phyloP scores from a whole-genome alignment of 1,139 yeast species.

The Nakaseomyces glabratus region DNA sequence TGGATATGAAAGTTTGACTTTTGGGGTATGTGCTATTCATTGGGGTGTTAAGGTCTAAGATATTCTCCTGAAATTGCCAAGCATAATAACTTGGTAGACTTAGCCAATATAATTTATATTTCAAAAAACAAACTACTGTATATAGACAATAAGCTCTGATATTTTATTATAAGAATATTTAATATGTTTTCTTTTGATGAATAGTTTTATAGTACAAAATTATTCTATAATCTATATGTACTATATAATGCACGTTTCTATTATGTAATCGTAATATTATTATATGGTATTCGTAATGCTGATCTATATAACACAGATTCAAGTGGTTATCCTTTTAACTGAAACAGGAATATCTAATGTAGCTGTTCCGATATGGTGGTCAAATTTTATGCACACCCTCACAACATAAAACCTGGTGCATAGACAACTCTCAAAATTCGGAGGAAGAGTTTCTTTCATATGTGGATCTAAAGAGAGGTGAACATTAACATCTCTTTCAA shows the following conservation, averaged over 20 bases:
- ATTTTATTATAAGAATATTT: neutral
- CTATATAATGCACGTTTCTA: too few relatives aligned
- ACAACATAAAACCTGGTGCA: slow-evolving; percentile 44
- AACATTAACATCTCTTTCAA: slow-evolving; percentile 17
- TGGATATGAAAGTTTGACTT: slow-evolving; percentile 92
- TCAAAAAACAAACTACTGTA: too few relatives aligned
- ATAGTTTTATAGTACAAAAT: too few relatives aligned
- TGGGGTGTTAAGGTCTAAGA: slow-evolving; percentile 74
- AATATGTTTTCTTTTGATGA: neutral
- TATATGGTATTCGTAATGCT: too few relatives aligned
- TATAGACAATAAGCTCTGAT: too few relatives aligned
- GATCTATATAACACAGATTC: slow-evolving; percentile 4
- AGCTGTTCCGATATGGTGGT: slow-evolving; percentile 26
- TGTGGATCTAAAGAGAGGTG: slow-evolving; percentile 27
- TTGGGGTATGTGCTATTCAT: slow-evolving; percentile 94
- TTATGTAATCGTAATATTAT: too few relatives aligned
- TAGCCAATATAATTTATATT: too few relatives aligned
- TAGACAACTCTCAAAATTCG: slow-evolving; percentile 50
- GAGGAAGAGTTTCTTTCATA: slow-evolving; percentile 40
- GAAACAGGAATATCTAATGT: slow-evolving; percentile 32
- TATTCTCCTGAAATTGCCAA: too few relatives aligned
- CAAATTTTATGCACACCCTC: slow-evolving; percentile 30
- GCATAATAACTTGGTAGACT: too few relatives aligned
- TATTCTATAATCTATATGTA: too few relatives aligned
- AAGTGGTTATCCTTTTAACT: slow-evolving; percentile 25